A percentile compares a stretch with the other conserved stretches of the same genome.
phyloP scores from a whole-genome alignment of 31 red algal species.

The Porphyra umbilicalis region DNA sequence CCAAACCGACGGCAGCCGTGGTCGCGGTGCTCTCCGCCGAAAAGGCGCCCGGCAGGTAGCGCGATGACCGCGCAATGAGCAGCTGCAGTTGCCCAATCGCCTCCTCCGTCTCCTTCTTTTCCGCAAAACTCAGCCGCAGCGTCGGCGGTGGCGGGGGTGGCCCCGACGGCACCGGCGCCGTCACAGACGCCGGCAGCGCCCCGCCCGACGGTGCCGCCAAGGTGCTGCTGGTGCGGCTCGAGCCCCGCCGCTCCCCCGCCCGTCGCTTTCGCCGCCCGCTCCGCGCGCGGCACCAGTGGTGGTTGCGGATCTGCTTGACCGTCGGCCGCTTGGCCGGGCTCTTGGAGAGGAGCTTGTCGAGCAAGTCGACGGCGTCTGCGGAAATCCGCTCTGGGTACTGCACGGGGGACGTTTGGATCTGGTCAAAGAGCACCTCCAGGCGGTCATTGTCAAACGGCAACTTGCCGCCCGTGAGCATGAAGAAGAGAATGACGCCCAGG shows the following conservation, averaged over 20 bases:
- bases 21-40: too few relatives aligned
- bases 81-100: not conserved
- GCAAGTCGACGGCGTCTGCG: conserved; percentile 15
- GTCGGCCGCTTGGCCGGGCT: conserved; percentile 14
- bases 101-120: not conserved
- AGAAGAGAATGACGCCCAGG: conserved; percentile 24
- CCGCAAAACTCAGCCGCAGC: not conserved
- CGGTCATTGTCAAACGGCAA: conserved; percentile 59
- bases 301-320: conserved; percentile 7
- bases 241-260: not conserved
- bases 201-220: not conserved
- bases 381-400: conserved; percentile 21
- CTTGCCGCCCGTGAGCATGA: conserved; percentile 36
- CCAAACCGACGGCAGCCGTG: too few relatives aligned
- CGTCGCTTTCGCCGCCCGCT: not conserved
- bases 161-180: not conserved
- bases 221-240: not conserved
- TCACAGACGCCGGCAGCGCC: not conserved
- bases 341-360: conserved; percentile 32
- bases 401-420: conserved; percentile 14
- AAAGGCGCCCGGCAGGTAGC: not conserved
- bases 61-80: not conserved
- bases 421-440: conserved; percentile 34
- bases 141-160: not conserved
- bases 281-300: conserved; percentile 6